Evolutionary conservation across 1,284 basidiomycete species (phyloP).

Genomic region (Puccinia novopanici): DNA sequence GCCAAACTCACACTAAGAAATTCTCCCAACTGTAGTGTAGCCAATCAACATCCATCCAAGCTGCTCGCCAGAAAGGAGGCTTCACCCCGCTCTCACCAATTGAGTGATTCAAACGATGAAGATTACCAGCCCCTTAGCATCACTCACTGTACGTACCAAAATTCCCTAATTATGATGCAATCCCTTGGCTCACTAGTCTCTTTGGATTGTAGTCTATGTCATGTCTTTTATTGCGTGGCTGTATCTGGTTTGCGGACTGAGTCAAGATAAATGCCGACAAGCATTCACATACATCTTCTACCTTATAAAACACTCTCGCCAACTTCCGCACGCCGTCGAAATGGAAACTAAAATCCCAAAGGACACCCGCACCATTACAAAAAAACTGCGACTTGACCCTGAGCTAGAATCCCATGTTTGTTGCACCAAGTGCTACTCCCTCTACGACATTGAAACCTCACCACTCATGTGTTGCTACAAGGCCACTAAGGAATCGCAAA

Average conservation of each 20-base stretch:
- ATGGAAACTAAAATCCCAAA: constrained; percentile 18
- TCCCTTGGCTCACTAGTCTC: neutral
- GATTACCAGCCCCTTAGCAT: neutral
- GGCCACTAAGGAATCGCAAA: neutral
- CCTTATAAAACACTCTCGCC: constrained; percentile 14
- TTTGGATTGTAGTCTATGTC: constrained; percentile 1
- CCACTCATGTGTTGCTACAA: constrained; percentile 6
- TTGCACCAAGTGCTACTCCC: constrained; percentile 23
- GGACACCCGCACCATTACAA: constrained; percentile 15
- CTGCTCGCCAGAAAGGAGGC: neutral
- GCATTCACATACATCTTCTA: constrained; percentile 17
- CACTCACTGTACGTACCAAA: neutral
- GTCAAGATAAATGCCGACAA: constrained; percentile 8
- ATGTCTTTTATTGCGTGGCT: constrained; percentile 35
- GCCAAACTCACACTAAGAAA: neutral
- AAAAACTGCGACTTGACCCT: constrained; percentile 4
- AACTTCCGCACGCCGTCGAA: constrained; percentile 17
- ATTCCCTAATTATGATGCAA: neutral
- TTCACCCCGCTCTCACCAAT: neutral
- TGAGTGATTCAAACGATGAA: neutral
- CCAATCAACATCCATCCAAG: neutral
- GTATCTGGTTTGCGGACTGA: too few species aligned
- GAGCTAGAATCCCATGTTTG: constrained; percentile 11
- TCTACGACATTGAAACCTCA: too few species aligned
- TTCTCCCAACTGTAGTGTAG: neutral